Base-by-base conservation (phyloP, 2,329 filamentous ascomycete species). In the Orbilia javanica region DNA sequence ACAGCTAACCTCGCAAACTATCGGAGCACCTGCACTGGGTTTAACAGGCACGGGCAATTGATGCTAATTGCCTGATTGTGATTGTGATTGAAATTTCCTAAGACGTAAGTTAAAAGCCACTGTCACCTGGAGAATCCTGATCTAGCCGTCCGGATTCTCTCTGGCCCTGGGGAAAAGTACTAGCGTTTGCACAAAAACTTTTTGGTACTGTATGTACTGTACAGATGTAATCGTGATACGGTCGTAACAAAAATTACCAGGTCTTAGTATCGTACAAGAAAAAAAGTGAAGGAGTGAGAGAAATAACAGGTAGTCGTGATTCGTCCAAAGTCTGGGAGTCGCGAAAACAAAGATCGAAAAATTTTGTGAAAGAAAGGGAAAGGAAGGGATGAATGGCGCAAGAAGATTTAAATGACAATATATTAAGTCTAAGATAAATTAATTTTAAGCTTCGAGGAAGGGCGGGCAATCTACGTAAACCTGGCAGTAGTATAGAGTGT, bases 1-100 rank as follows among this genome's bases (percentile, higher is more conserved):
- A 42, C 13, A 31, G 60, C 69, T 46, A 36, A 73, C 69, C 48
- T 73, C 31, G 34, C 44, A n/a, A 55, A 52, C 39, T 42, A 25
- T 55, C 31, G 34, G 60, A 44, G 46, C 48, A 55, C 25, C 52
- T 25, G 53, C 31, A 48, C 46, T 64, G 27, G 53, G 52, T 42
- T 60, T 60, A 48, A 53, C 65, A 68, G 65, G 65, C 27, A 69
- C 67, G 36, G 27, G 20, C 25, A n/a, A 53, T 65, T 65, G 57
- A 50, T 66, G 48, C 48, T 48, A 65, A 67, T 74, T 67, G 62
- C 70, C 62, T 63, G 70, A 52, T 46, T 62, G 69, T 73, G 70
- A 74, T 74, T 74, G 62, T 74, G 70, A 74, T 67, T 74, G 31
- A 63, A 44, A 65, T 67, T 67, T 52, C 70, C 70, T 67, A 74